Evolutionary conservation across 208 protist genomes (phyloP), one percentile per base, ranked within the genome.

Genomic region (Wallacemonas sp.): DNA sequence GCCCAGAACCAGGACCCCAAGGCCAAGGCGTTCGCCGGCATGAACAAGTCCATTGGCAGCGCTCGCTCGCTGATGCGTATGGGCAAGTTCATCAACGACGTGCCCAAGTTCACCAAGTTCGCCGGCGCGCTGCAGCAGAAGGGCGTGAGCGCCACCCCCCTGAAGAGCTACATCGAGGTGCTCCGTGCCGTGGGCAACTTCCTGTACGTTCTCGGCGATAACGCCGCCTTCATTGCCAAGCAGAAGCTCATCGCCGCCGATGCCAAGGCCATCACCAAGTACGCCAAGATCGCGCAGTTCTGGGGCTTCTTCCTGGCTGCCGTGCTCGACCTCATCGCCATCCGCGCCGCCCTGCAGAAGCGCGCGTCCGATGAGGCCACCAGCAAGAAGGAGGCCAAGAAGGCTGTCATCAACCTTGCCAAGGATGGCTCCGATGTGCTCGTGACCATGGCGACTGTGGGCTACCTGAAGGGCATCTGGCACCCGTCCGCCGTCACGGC

Each of bases 241-340:
- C 79, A 87, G 64, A 80, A 80, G 72, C 76, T 97, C 24, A 64
- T 95, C 41, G 34, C 66, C 10, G 53, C 70, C 33, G 64, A 88
- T 41, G 46, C 79, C 24, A 89, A 89, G 76, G 24, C 15, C 24
- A 71, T 87, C 53, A 76, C 81, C 45, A 78, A 76, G 66, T 68
- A 68, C 66, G 76, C 82, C 19, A 95, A 95, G 78, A 71, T 88
- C 10, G 89, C 85, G 1, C 92, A 97, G 81, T 97, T 97, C 86
- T 97, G 86, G 87, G 89, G 89, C 59, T 97, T 93, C 79, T 85
- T 97, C 70, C 71, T 94, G 34, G 89, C 89, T n/a, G 73, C 78
- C 38, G 85, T 92, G 38, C 84, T 97, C 36, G 89, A 97, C 71
- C 63, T 94, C 54, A 68, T 93, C 48, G 79, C 85, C 17, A 64